A percentile compares a stretch with the other conserved stretches of the same genome.
Evolutionary conservation across 306 rosid genomes (phyloP).

Genomic region (Quercus rubra): DNA sequence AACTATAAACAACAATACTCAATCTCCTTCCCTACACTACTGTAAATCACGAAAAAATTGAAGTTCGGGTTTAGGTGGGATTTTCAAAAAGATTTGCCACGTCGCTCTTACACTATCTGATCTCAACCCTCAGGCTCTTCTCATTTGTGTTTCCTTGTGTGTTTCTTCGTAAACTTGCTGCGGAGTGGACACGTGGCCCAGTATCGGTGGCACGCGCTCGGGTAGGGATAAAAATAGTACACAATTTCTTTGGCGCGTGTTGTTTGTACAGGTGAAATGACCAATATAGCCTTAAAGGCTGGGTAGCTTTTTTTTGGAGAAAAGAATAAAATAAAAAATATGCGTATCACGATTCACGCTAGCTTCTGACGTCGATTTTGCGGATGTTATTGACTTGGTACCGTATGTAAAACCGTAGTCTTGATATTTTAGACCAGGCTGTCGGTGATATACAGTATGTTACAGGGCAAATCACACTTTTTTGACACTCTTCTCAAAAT

Average conservation of each 20-base stretch:
- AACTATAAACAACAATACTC: too few relatives aligned
- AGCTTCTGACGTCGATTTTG: too few relatives aligned
- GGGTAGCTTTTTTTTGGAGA: too few relatives aligned
- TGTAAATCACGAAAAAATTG: constrained; percentile 36
- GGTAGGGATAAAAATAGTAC: too few relatives aligned
- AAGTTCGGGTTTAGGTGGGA: constrained; percentile 91
- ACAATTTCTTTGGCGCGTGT: too few relatives aligned
- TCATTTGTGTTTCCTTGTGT: constrained; percentile 67
- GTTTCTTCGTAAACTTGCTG: constrained; percentile 24
- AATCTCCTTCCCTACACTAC: too few relatives aligned
- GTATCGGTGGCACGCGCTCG: constrained; percentile 16
- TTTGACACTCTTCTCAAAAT: too few relatives aligned
- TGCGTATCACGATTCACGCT: too few relatives aligned
- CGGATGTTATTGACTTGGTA: neutral
- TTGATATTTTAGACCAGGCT: neutral
- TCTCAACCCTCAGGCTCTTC: neutral
- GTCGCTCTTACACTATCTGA: constrained; percentile 8
- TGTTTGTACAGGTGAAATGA: too few relatives aligned
- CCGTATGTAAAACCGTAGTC: neutral
- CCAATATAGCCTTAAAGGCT: too few relatives aligned
- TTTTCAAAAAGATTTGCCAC: constrained; percentile 47
- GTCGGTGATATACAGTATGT: neutral
- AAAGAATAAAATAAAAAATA: too few relatives aligned
- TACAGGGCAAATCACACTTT: neutral
- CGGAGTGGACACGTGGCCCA: neutral